Conservation (phyloP, 2,329 filamentous ascomycete species). For the Lachnellula subtilissima region DNA sequence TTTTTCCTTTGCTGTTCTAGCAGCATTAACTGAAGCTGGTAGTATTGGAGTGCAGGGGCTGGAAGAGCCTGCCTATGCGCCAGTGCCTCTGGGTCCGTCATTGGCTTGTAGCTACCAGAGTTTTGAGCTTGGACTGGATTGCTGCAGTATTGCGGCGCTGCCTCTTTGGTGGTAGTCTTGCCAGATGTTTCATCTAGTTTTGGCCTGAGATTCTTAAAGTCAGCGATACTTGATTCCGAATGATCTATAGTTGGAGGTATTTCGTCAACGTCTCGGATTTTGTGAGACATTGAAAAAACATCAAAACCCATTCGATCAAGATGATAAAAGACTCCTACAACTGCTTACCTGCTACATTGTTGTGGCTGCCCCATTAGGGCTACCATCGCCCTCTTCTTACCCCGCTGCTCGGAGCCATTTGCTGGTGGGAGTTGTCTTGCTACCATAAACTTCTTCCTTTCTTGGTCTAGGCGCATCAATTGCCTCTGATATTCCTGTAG, state of each 20-base stretch:
- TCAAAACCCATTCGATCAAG: no score
- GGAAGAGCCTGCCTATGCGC: not conserved
- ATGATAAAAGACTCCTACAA: no score
- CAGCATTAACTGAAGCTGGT: slow-evolving; percentile 80
- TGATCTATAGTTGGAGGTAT: no score
- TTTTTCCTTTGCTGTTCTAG: slow-evolving; percentile 60
- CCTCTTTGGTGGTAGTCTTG: not conserved
- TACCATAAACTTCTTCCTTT: slow-evolving; percentile 77
- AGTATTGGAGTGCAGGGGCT: slow-evolving; percentile 57
- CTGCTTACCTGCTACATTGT: no score
- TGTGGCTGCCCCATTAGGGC: no score
- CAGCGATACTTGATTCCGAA: no score
- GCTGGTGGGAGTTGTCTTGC: slow-evolving; percentile 52
- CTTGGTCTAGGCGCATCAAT: slow-evolving; percentile 74
- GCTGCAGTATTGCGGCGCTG: not conserved
- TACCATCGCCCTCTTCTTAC: no score
- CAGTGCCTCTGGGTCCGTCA: no score
- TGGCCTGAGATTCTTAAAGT: not conserved
- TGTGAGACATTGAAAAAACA: no score
- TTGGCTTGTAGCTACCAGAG: no score
- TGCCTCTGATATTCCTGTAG: slow-evolving; percentile 72
- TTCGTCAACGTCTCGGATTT: no score
- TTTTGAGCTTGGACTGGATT: no score
- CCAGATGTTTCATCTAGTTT: not conserved
- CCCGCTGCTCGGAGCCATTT: not conserved